A percentile compares a stretch with the other conserved stretches of the same genome.
phyloP scores from a whole-genome alignment of 139 green algal genomes.

The Coccomyxa sp. region DNA sequence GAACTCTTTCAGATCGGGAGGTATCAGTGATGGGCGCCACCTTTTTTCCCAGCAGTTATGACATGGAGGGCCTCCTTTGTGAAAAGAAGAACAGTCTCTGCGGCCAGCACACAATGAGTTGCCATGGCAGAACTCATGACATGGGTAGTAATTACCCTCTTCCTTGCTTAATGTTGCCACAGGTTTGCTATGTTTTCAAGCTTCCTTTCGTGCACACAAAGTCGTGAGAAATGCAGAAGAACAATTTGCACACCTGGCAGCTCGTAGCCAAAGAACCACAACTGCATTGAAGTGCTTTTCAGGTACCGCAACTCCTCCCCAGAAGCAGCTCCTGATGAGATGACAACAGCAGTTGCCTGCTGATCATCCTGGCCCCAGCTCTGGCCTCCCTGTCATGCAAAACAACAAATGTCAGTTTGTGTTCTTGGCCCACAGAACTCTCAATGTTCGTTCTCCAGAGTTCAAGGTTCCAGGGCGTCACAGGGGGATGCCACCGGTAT shows the following conservation, averaged over 20 bases:
- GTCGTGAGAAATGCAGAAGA: background rate
- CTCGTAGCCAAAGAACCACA: constrained; percentile 95
- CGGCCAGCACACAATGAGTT: background rate
- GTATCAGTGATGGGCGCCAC: constrained; percentile 23
- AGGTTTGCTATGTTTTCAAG: background rate
- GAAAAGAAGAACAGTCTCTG: constrained; percentile 90
- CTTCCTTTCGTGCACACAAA: background rate
- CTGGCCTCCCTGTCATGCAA: background rate
- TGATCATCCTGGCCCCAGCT: background rate
- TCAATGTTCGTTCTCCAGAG: background rate
- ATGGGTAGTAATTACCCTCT: background rate
- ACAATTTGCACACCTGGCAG: constrained; percentile 60
- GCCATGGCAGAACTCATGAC: background rate
- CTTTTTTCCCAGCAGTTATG: constrained; percentile 86
- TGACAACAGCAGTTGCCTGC: constrained; percentile 31
- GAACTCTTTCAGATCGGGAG: background rate
- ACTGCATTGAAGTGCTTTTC: constrained; percentile 84
- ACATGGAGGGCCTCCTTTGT: constrained; percentile 67
- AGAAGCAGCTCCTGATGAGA: constrained; percentile 35
- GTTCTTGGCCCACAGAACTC: background rate
- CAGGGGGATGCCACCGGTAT: background rate
- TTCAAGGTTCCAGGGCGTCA: background rate
- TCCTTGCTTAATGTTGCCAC: background rate
- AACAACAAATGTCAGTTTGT: background rate
- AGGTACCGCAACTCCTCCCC: constrained; percentile 80